Evolutionary conservation across 1,139 yeast species (phyloP).

Genomic region (Pneumocystis wakefieldiae): DNA sequence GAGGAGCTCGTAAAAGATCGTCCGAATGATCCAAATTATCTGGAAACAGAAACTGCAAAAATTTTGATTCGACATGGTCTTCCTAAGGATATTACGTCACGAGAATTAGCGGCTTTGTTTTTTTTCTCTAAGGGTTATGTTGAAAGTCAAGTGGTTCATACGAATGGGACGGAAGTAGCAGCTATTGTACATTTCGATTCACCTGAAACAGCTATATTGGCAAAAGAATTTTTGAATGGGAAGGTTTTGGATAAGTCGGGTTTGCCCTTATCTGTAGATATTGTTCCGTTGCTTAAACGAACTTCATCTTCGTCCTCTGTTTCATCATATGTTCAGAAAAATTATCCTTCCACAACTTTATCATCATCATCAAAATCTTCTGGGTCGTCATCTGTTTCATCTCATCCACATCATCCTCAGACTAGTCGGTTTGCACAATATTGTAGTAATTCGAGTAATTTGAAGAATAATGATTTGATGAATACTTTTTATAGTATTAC

Average conservation of each 20-base stretch:
- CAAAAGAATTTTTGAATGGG: no score
- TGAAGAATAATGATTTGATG: neutral
- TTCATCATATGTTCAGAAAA: no score
- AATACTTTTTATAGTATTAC: neutral
- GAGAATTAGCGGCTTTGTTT: constrained; percentile 10
- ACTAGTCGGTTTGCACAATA: neutral
- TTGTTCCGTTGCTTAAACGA: no score
- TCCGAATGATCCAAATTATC: neutral
- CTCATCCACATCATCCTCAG: neutral
- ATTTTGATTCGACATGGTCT: neutral
- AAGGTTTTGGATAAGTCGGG: no score
- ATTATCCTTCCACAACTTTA: neutral
- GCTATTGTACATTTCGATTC: no score
- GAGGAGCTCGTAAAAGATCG: constrained; percentile 5
- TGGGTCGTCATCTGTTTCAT: neutral
- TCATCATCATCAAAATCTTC: neutral
- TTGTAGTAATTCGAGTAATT: neutral
- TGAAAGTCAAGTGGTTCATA: neutral
- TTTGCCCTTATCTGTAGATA: no score
- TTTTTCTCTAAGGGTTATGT: constrained; percentile 8
- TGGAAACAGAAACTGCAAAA: neutral
- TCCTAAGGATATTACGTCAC: constrained; percentile 6
- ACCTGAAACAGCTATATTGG: no score
- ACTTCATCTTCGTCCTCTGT: no score
- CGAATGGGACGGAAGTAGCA: no score